A percentile compares a stretch with the other conserved stretches of the same genome.
Evolutionary conservation across 2,329 filamentous ascomycete genomes (phyloP).

Genomic region (Pseudogymnoascus sp.): DNA sequence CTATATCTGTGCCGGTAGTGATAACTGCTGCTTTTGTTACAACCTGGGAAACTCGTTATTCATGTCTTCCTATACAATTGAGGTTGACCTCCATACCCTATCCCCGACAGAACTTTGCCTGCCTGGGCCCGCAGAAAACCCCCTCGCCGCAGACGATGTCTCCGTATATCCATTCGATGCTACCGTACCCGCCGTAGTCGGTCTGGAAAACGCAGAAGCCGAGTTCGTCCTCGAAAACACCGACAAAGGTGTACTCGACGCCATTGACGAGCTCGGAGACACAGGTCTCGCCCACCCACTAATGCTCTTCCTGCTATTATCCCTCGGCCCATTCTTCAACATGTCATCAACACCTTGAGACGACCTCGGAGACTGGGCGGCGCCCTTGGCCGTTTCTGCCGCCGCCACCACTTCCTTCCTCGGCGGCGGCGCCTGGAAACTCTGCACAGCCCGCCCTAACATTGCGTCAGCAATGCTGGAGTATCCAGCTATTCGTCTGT

Average conservation of each 20-base stretch:
- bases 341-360: neutral
- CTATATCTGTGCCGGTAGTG: neutral
- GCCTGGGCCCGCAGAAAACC: neutral
- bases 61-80: neutral
- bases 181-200: constrained; percentile 19
- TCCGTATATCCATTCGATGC: neutral
- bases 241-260: neutral
- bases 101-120: neutral
- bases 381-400: neutral
- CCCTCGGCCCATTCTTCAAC: neutral
- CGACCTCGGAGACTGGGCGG: neutral
- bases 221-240: neutral
- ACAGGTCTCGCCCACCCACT: constrained; percentile 24
- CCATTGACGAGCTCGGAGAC: neutral
- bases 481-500: constrained; percentile 14
- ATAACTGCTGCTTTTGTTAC: neutral
- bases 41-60: neutral
- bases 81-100: neutral
- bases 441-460: constrained; percentile 25
- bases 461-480: constrained; percentile 28
- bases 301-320: neutral
- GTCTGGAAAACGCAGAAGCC: constrained; percentile 14
- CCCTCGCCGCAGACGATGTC: neutral
- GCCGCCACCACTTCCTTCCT: constrained; percentile 17
- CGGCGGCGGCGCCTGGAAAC: constrained; percentile 15